Base-by-base conservation (phyloP, 2,329 filamentous ascomycete genomes). In the Penicillium polonicum region DNA sequence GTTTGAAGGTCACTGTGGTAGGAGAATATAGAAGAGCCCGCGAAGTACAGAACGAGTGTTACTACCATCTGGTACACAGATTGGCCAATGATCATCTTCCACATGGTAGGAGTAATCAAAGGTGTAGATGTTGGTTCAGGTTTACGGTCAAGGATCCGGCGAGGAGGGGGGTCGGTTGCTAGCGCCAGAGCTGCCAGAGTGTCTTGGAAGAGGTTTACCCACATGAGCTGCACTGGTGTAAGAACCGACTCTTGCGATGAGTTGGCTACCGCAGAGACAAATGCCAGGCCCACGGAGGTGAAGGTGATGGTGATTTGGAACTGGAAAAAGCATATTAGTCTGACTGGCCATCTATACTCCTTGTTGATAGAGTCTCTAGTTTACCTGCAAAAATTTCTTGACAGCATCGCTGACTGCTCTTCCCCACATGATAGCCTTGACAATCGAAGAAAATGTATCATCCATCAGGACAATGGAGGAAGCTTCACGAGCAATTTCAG, bases 161-260 rank as follows among this genome's bases (percentile, higher is more conserved):
- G 78, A 1, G 79, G 81, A 0, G 84, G 85, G 3, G 82, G 80
- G 62, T 87, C 85, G 0, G 85, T 87, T 5, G 84, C 84, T 12
- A 87, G 77, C 0, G 84, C 84, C 4, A 87, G 78, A 2, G 85
- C 85, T 2, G 85, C 85, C 56, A 87, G 84, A 1, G 85, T 86
- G 65, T 87, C 85, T 83, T 87, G 87, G 67, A 87, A 86, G 44
- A 88, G 75, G 64, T 87, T 88, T 49, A 87, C 82, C 85, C 85
- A 88, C 27, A 88, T 79, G 25, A 88, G 79, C 65, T 88, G 85
- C 1, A 87, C 84, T 0, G 86, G 84, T 0, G 81, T 86, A 33
- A 88, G 80, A 4, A 88, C 83, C 9, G 84, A 82, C 49, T 79
- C 68, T 73, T 82, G 80, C n/a, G 83, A 75, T 9, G 76, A 70